Conservation (phyloP, 495 filamentous ascomycete genomes). For the Podospora conica region DNA sequence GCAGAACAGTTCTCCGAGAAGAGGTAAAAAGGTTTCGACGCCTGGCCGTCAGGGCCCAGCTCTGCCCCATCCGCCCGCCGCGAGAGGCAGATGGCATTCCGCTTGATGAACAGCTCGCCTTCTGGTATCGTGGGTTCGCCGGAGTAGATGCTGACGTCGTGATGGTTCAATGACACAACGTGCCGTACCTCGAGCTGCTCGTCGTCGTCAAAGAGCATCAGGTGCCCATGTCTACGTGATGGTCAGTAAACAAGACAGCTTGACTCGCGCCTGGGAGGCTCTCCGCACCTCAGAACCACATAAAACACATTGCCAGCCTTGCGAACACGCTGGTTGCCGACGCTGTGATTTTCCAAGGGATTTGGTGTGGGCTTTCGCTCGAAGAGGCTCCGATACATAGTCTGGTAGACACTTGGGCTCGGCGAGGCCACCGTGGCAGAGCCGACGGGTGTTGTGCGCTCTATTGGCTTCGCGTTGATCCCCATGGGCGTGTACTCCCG, state of each 20-base stretch:
- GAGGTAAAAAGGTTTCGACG: slow-evolving; percentile 78
- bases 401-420: slow-evolving; percentile 91
- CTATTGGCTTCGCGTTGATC: slow-evolving; percentile 86
- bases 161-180: slow-evolving; percentile 85
- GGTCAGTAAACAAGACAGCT: slow-evolving; percentile 9
- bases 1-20: slow-evolving; percentile 92
- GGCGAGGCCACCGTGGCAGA: slow-evolving; percentile 58
- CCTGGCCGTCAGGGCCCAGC: slow-evolving; percentile 41
- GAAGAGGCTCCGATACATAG: slow-evolving; percentile 95
- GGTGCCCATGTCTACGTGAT: slow-evolving; percentile 70
- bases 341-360: slow-evolving; percentile 42
- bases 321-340: slow-evolving; percentile 55
- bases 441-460: slow-evolving; percentile 75
- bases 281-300: slow-evolving; percentile 70
- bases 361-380: slow-evolving; percentile 62
- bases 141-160: slow-evolving; percentile 78
- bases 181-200: slow-evolving; percentile 87
- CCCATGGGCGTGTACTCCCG: slow-evolving; percentile 87
- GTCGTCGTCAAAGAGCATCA: slow-evolving; percentile 94
- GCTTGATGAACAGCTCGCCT: slow-evolving; percentile 89
- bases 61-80: slow-evolving; percentile 60
- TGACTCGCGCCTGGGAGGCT: not conserved
- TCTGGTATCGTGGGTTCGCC: slow-evolving; percentile 78
- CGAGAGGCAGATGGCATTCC: slow-evolving; percentile 84
- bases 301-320: slow-evolving; percentile 87